phyloP scores from a whole-genome alignment of 116 monocot species.

The Phalaenopsis hybrid region DNA sequence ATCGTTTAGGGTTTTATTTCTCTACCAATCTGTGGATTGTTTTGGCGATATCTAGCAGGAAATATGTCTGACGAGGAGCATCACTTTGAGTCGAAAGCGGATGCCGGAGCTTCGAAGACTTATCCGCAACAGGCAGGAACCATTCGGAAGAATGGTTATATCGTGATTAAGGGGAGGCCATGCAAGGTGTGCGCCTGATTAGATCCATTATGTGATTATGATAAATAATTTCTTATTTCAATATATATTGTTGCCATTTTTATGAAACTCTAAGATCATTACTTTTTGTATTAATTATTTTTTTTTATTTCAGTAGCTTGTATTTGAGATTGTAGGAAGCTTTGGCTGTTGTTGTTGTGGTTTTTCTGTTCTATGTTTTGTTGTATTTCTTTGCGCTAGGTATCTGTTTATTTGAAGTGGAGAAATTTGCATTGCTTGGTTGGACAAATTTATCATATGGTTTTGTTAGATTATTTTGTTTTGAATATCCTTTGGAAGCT shows the following conservation, averaged over 20 bases:
- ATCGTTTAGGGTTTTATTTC: not conserved
- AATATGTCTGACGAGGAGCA: constrained; percentile 84
- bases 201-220: not conserved
- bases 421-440: not conserved
- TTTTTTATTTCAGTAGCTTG: not conserved
- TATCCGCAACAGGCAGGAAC: constrained; percentile 76
- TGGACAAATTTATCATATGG: not conserved
- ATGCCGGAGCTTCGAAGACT: constrained; percentile 74
- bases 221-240: not conserved
- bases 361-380: no score
- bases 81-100: constrained; percentile 73
- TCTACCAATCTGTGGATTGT: not conserved
- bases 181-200: constrained; percentile 46
- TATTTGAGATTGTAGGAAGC: not conserved
- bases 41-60: not conserved
- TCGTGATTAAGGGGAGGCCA: constrained; percentile 65
- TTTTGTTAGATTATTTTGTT: not conserved
- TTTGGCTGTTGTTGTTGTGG: not conserved
- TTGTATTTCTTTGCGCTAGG: no score
- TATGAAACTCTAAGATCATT: no score
- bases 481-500: not conserved
- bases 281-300: no score
- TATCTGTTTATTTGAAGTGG: no score
- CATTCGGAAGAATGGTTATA: constrained; percentile 70
- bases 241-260: not conserved